Percentiles rank a stretch among this genome's conserved stretches.
phyloP scores from a whole-genome alignment of 805 yeast species.

The Wickerhamomyces sydowiorum region DNA sequence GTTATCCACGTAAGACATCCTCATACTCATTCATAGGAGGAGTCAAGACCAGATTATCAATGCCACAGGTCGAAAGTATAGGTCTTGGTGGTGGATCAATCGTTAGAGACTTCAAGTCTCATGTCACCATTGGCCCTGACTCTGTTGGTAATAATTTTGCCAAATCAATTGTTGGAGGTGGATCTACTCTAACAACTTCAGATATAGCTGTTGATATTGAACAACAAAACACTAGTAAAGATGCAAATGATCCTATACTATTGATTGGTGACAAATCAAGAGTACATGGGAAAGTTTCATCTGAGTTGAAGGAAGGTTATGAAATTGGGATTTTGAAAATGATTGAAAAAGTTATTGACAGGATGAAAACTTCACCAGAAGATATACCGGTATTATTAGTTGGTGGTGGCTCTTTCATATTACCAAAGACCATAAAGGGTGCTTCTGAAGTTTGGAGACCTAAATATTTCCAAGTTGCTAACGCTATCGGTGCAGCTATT shows the following conservation, averaged over 20 bases:
- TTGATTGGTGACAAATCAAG: conserved; percentile 24
- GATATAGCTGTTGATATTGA: conserved; percentile 27
- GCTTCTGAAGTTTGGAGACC: conserved; percentile 40
- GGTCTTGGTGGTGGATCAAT: conserved; percentile 48
- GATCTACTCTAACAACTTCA: conserved; percentile 33
- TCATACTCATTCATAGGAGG: conserved; percentile 40
- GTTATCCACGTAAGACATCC: conserved; percentile 42
- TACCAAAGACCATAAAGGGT: conserved; percentile 32
- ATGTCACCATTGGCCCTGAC: conserved; percentile 39
- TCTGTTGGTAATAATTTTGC: conserved; percentile 36
- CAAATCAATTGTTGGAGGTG: conserved; percentile 36
- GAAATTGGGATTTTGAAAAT: conserved; percentile 6
- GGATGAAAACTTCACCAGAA: conserved; percentile 39
- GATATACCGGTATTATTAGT: conserved; percentile 38
- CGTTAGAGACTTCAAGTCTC: conserved; percentile 24
- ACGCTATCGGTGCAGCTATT: conserved; percentile 48
- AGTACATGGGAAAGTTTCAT: conserved; percentile 17
- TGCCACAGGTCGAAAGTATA: conserved; percentile 45
- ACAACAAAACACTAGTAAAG: conserved; percentile 5
- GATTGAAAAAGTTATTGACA: conserved; percentile 36
- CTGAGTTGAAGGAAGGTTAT: conserved; percentile 3
- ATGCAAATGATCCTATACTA: conserved; percentile 7
- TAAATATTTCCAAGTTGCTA: conserved; percentile 38
- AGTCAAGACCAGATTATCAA: conserved; percentile 42
- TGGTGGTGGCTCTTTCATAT: conserved; percentile 46